phyloP scores from a whole-genome alignment of 2,329 filamentous ascomycete genomes.

The Fusarium virguliforme region DNA sequence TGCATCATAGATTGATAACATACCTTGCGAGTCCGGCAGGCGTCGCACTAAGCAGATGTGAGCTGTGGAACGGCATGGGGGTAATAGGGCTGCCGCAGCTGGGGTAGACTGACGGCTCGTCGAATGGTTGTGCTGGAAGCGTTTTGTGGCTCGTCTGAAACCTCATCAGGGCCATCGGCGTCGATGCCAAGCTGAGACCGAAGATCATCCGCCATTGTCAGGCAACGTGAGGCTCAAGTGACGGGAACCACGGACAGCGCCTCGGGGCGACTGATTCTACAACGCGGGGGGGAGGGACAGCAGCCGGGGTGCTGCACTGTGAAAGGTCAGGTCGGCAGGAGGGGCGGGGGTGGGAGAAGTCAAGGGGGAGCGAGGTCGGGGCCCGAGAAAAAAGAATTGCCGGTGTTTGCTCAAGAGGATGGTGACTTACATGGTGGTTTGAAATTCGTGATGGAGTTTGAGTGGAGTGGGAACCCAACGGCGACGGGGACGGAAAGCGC shows the following conservation, averaged over 20 bases:
- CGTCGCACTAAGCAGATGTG: conserved; percentile 51
- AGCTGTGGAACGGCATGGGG: conserved; percentile 23
- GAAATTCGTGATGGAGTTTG: conserved; percentile 22
- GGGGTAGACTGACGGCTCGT: conserved; percentile 47
- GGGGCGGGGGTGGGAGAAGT: conserved; percentile 24
- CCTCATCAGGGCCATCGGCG: conserved; percentile 44
- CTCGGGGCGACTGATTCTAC: not conserved
- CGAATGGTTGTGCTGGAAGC: conserved; percentile 42
- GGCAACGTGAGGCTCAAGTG: not conserved
- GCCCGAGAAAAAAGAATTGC: conserved; percentile 29
- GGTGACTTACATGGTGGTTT: conserved; percentile 32
- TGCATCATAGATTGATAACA: conserved; percentile 33
- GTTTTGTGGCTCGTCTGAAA: conserved; percentile 45
- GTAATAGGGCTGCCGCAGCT: conserved; percentile 7
- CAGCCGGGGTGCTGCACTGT: conserved; percentile 5
- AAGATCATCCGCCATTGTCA: conserved; percentile 37
- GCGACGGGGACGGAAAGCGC: conserved; percentile 38
- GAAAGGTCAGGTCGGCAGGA: conserved; percentile 20
- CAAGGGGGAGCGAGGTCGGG: conserved; percentile 28
- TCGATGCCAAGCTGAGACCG: conserved; percentile 35
- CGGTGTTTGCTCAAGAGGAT: conserved; percentile 6
- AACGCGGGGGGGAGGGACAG: not conserved
- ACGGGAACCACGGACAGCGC: conserved; percentile 10
- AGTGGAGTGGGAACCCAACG: conserved; percentile 13
- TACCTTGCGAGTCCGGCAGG: conserved; percentile 56